A percentile compares a stretch with the other conserved stretches of the same genome.
Conservation (phyloP, 139 green algal species). For the Limnomonas spitsbergensis region DNA sequence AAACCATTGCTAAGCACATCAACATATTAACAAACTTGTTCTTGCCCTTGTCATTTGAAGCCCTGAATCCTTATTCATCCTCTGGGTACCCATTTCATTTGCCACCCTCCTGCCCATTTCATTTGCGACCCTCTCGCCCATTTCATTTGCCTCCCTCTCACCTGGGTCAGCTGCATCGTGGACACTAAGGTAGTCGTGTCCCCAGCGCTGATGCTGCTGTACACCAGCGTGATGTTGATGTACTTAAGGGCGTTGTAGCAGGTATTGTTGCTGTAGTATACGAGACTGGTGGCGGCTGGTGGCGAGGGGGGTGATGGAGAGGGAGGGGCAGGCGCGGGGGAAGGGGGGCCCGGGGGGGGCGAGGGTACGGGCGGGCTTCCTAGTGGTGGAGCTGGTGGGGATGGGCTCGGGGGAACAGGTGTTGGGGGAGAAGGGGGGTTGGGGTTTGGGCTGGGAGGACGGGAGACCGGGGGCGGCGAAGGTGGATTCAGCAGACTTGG, state of each 20-base stretch:
- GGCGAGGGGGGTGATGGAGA: neutral
- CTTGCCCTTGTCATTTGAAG: too few species aligned
- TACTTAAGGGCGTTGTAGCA: slow-evolving; percentile 27
- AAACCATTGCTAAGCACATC: too few species aligned
- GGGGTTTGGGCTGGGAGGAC: neutral
- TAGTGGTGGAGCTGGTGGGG: neutral
- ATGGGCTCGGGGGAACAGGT: neutral
- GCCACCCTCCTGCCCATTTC: too few species aligned
- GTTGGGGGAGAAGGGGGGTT: neutral
- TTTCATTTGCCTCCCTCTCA: too few species aligned
- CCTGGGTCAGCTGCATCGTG: neutral
- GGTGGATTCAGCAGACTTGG: neutral
- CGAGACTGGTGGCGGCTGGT: neutral
- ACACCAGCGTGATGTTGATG: slow-evolving; percentile 41
- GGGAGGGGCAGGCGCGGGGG: neutral
- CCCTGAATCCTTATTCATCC: too few species aligned
- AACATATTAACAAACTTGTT: too few species aligned
- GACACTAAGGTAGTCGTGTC: neutral
- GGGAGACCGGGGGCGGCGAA: too few species aligned
- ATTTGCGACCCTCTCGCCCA: too few species aligned
- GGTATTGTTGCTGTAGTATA: neutral
- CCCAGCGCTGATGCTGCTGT: slow-evolving; percentile 5
- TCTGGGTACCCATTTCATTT: too few species aligned
- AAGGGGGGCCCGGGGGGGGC: too few species aligned
- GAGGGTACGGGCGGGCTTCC: too few species aligned